phyloP scores from a whole-genome alignment of 1,139 yeast genomes.

The Yamadazyma songkhlaensis region DNA sequence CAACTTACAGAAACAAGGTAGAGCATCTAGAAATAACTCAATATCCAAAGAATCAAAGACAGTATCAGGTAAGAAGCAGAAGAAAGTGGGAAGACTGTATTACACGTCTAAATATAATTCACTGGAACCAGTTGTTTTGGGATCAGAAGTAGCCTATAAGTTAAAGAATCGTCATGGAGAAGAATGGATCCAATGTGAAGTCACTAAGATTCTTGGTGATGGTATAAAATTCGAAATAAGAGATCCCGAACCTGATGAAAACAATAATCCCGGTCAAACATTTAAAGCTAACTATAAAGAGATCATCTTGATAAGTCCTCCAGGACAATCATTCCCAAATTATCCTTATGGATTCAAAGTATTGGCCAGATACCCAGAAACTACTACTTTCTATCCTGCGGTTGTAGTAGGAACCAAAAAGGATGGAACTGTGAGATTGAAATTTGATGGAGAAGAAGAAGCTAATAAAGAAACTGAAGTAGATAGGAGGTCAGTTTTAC shows the following conservation, averaged over 20 bases:
- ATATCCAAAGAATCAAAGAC: conserved; percentile 2
- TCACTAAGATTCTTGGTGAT: conserved; percentile 71
- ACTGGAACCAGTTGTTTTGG: conserved; percentile 57
- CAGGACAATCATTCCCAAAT: conserved; percentile 36
- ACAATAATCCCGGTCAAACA: conserved; percentile 83
- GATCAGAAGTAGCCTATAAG: conserved; percentile 87
- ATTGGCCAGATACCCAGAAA: conserved; percentile 93
- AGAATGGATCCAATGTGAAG: conserved; percentile 98
- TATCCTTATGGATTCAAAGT: conserved; percentile 81
- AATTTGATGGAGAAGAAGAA: conserved; percentile 97
- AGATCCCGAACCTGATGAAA: conserved; percentile 97
- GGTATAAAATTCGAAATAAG: conserved; percentile 80
- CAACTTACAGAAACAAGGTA: conserved; percentile 17
- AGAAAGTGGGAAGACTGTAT: conserved; percentile 40
- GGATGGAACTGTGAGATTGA: conserved; percentile 74
- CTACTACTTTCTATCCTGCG: conserved; percentile 95
- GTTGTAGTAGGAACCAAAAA: conserved; percentile 78
- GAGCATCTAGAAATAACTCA: conserved; percentile 8
- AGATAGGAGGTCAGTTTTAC: conserved; percentile 76
- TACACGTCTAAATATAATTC: conserved; percentile 52
- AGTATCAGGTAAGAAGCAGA: conserved; percentile 20
- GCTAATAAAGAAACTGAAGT: conserved; percentile 95
- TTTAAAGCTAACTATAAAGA: conserved; percentile 84
- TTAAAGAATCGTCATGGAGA: conserved; percentile 65
- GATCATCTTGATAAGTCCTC: conserved; percentile 52